Conservation (phyloP, 208 protist genomes). For the Strigomonas galati region DNA sequence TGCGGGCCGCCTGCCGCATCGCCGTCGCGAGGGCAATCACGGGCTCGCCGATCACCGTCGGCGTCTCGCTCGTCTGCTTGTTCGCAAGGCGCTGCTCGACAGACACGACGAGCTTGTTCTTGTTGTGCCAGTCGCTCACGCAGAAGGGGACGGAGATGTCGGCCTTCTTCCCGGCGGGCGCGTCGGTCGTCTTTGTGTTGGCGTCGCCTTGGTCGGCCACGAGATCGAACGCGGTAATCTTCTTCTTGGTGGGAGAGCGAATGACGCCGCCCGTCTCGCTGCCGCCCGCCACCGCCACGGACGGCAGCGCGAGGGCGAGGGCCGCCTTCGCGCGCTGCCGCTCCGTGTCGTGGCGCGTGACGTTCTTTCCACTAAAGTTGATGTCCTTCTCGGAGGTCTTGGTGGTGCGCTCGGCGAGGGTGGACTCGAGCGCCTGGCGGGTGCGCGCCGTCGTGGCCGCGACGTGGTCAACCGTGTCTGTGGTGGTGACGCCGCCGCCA, state of each 20-base stretch:
- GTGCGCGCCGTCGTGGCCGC: slow-evolving; percentile 40
- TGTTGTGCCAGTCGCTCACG: slow-evolving; percentile 77
- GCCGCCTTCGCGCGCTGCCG: slow-evolving; percentile 5
- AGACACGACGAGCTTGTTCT: slow-evolving; percentile 74
- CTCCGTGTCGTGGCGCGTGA: background rate
- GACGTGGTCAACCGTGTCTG: background rate
- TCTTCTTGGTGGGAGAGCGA: slow-evolving; percentile 59
- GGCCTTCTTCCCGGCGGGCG: background rate
- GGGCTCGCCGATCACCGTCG: slow-evolving; percentile 34
- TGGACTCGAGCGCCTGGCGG: slow-evolving; percentile 24
- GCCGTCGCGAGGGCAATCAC: slow-evolving; percentile 64
- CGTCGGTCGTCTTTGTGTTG: background rate
- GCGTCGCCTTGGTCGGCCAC: slow-evolving; percentile 4
- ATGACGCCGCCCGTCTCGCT: slow-evolving; percentile 56
- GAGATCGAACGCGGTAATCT: slow-evolving; percentile 27
- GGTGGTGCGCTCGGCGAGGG: slow-evolving; percentile 14
- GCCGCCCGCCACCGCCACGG: slow-evolving; percentile 2
- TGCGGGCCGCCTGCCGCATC: slow-evolving; percentile 53
- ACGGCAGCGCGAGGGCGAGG: slow-evolving; percentile 23
- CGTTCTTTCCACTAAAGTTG: slow-evolving; percentile 32
- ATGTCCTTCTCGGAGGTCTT: slow-evolving; percentile 6
- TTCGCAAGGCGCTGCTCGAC: slow-evolving; percentile 63
- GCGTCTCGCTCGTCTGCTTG: slow-evolving; percentile 39
- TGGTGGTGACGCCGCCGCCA: background rate
- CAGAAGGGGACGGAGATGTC: slow-evolving; percentile 57